A percentile compares a stretch with the other conserved stretches of the same genome.
Evolutionary conservation across 768 basidiomycete genomes (phyloP).

Genomic region (Fomitopsis serialis): DNA sequence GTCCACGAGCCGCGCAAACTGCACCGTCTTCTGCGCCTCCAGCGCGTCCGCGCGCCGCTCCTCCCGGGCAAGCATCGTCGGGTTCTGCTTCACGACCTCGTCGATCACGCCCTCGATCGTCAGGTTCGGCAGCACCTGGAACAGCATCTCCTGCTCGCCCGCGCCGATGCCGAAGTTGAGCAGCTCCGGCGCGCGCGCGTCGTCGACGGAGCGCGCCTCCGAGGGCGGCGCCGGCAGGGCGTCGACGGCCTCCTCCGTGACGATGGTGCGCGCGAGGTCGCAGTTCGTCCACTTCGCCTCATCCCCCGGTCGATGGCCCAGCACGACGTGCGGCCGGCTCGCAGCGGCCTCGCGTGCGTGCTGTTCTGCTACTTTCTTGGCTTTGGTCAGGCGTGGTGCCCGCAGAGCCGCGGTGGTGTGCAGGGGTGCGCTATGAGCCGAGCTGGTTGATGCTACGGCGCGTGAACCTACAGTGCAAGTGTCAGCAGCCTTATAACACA

Average conservation of each 20-base stretch:
- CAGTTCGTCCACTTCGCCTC: constrained; percentile 63
- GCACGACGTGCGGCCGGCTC: constrained; percentile 59
- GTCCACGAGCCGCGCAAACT: constrained; percentile 70
- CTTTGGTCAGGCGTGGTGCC: constrained; percentile 28
- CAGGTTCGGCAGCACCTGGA: constrained; percentile 59
- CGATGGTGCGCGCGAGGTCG: constrained; percentile 58
- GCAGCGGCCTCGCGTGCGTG: constrained; percentile 31
- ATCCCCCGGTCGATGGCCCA: constrained; percentile 64
- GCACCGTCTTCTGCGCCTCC: constrained; percentile 40
- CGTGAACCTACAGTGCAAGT: constrained; percentile 25
- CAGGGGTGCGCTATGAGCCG: constrained; percentile 28
- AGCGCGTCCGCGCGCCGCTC: constrained; percentile 7
- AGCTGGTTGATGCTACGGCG: constrained; percentile 35
- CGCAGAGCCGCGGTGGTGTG: constrained; percentile 43
- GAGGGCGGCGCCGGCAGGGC: constrained; percentile 9
- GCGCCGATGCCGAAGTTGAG: constrained; percentile 64
- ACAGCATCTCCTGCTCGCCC: constrained; percentile 55
- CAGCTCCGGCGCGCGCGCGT: constrained; percentile 44
- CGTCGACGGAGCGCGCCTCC: constrained; percentile 11
- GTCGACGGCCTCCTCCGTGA: constrained; percentile 40
- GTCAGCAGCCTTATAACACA: not conserved
- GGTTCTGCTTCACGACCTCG: constrained; percentile 7
- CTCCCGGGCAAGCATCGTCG: no score
- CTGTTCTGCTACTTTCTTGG: constrained; percentile 40
- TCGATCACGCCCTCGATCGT: constrained; percentile 25